phyloP scores from a whole-genome alignment of 2,329 filamentous ascomycete species.

The Nigrospora sphaerica region DNA sequence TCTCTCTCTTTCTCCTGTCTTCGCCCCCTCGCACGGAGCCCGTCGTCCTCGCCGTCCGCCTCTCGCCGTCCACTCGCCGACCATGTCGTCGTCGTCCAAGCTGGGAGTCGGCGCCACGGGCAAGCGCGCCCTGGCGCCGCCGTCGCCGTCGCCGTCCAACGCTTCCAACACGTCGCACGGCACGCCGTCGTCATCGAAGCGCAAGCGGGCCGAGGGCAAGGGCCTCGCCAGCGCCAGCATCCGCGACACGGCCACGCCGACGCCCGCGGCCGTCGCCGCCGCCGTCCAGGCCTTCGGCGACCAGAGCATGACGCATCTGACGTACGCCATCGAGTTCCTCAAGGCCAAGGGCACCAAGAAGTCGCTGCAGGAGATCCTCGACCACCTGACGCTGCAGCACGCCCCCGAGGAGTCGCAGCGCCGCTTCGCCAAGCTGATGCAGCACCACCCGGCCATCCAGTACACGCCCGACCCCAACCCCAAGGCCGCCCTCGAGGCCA shows the following conservation, averaged over 20 bases:
- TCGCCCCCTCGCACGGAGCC: too few species aligned
- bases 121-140: slow-evolving; percentile 44
- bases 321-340: slow-evolving; percentile 79
- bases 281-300: slow-evolving; percentile 66
- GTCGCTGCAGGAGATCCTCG: slow-evolving; percentile 68
- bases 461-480: slow-evolving; percentile 50
- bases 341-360: slow-evolving; percentile 63
- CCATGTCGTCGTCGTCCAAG: slow-evolving; percentile 43
- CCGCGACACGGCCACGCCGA: slow-evolving; percentile 17
- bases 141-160: slow-evolving; percentile 56
- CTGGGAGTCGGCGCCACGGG: slow-evolving; percentile 40
- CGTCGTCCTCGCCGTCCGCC: too few species aligned
- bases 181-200: slow-evolving; percentile 60
- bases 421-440: slow-evolving; percentile 61
- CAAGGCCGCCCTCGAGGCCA: slow-evolving; percentile 46
- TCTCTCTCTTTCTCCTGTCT: too few species aligned
- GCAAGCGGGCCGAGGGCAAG: slow-evolving; percentile 41
- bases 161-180: slow-evolving; percentile 35
- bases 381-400: slow-evolving; percentile 67
- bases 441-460: slow-evolving; percentile 52
- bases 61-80: too few species aligned
- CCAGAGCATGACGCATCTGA: slow-evolving; percentile 80
- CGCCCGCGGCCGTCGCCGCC: slow-evolving; percentile 29
- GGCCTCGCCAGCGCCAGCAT: slow-evolving; percentile 8
- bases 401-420: slow-evolving; percentile 55